Conservation (phyloP, 805 yeast genomes). For the Nakazawaea ambrosiae region DNA sequence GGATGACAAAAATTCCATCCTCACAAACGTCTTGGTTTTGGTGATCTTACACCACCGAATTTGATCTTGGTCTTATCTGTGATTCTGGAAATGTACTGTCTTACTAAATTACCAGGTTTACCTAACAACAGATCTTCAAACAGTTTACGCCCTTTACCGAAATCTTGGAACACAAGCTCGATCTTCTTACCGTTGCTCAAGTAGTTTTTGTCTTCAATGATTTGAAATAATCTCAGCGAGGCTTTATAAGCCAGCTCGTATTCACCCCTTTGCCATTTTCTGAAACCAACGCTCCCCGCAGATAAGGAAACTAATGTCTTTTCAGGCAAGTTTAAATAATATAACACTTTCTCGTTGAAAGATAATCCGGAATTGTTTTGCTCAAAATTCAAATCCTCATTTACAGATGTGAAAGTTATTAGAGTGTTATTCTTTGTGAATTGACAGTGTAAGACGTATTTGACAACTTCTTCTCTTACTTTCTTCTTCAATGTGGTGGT, state of each 20-base stretch:
- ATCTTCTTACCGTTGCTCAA: slow-evolving; percentile 43
- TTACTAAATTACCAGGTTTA: slow-evolving; percentile 72
- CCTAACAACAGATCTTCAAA: slow-evolving; percentile 80
- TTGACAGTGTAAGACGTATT: slow-evolving; percentile 67
- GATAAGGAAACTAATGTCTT: slow-evolving; percentile 60
- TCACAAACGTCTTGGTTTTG: slow-evolving; percentile 69
- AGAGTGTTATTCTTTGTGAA: slow-evolving; percentile 82
- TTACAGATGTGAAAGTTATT: slow-evolving; percentile 65
- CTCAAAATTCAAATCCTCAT: slow-evolving; percentile 54
- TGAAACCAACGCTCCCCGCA: slow-evolving; percentile 85
- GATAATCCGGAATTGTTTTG: slow-evolving; percentile 47
- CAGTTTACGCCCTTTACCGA: slow-evolving; percentile 87
- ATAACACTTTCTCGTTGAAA: slow-evolving; percentile 65
- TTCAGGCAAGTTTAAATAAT: slow-evolving; percentile 75
- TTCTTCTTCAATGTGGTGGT: slow-evolving; percentile 7
- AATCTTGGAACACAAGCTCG: slow-evolving; percentile 73
- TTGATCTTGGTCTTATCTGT: slow-evolving; percentile 77
- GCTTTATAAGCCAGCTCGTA: slow-evolving; percentile 92
- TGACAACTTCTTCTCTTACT: slow-evolving; percentile 29
- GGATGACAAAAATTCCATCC: too few relatives aligned
- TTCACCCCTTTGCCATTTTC: slow-evolving; percentile 84
- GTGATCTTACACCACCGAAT: slow-evolving; percentile 90
- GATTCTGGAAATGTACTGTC: slow-evolving; percentile 60
- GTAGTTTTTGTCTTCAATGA: slow-evolving; percentile 56
- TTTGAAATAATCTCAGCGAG: slow-evolving; percentile 61